Base-by-base conservation (phyloP, 768 basidiomycete species). In the Chiua virens region DNA sequence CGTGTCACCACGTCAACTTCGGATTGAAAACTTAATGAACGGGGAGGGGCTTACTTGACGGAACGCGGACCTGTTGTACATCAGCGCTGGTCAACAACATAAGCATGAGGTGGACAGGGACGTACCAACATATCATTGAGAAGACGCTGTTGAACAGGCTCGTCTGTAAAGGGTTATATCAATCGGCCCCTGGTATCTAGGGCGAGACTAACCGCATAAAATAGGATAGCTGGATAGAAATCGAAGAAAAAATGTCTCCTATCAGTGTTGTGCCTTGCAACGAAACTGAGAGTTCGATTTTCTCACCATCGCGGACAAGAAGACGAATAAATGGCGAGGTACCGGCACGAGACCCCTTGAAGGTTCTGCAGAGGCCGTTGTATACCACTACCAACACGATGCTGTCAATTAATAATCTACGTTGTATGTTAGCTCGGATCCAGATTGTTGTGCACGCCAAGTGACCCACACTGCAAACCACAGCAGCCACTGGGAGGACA, bases 91-190 rank as follows among this genome's bases (percentile, higher is more conserved):
- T 5, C 18, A 36, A 41, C 8, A 11, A 17, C 14, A 4, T 20
- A 22, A 32, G 30, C 21, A 8, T 20, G 10, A 20, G n/a, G 13
- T 3, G 28, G 10, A 21, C 13, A 17, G 15, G n/a, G 18, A 48
- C 50, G n/a, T 35, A 56, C 55, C 55, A 56, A 14, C 55, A 56
- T 10, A 56, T 17, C 17, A 52, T 21, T 1, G 55, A 49, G 15
- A 52, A 49, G 8, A 36, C 11, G n/a, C 32, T 52, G 20, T 46
- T 46, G 15, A 56, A 46, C 39, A 49, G 2, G 22, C 43, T 49
- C 18, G 55, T 44, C 55, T 56, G 44, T 11, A 22, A 20, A 13
- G 14, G 18, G 22, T 55, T 22, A 44, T 21, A 15, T n/a, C 14
- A 22, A 36, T 20, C 25, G 23, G 23, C 18, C 2, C 14, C 10